A percentile compares a stretch with the other conserved stretches of the same genome.
These are phyloP conservation scores for Ascochyta pisi DNA, from an alignment of 2,329 filamentous ascomycete species.

Conservation along the genomic window DNA sequence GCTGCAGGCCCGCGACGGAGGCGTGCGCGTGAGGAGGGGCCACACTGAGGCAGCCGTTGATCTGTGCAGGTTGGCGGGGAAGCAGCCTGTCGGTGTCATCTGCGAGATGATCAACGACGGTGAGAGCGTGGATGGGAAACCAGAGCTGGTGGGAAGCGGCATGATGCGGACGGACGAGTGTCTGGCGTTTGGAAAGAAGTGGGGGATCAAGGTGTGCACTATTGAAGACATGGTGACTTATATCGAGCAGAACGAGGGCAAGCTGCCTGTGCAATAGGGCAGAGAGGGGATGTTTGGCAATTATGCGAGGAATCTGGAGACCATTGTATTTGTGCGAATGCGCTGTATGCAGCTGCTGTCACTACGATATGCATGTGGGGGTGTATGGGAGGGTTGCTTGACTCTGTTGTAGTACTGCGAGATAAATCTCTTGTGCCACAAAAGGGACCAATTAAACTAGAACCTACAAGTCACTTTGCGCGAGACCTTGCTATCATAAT, in stretches of 20 bases:
- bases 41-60: constrained; percentile 96
- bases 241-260: constrained; percentile 76
- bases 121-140: constrained; percentile 70
- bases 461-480: not conserved
- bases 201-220: constrained; percentile 91
- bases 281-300: not conserved
- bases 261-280: constrained; percentile 24
- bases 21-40: constrained; percentile 78
- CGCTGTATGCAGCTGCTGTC: not conserved
- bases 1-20: constrained; percentile 77
- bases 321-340: no score
- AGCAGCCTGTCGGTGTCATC: constrained; percentile 76
- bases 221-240: constrained; percentile 88
- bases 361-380: not conserved
- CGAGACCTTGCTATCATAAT: no score
- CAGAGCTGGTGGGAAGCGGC: constrained; percentile 71
- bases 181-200: constrained; percentile 84
- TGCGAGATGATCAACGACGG: constrained; percentile 92
- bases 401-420: not conserved
- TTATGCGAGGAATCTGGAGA: no score
- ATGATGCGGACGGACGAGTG: constrained; percentile 94
- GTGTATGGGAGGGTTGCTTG: not conserved
- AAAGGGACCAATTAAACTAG: not conserved
- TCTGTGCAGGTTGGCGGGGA: constrained; percentile 84
- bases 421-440: not conserved